Conservation (phyloP, 495 filamentous ascomycete genomes). For the Hyaloscypha bicolor region DNA sequence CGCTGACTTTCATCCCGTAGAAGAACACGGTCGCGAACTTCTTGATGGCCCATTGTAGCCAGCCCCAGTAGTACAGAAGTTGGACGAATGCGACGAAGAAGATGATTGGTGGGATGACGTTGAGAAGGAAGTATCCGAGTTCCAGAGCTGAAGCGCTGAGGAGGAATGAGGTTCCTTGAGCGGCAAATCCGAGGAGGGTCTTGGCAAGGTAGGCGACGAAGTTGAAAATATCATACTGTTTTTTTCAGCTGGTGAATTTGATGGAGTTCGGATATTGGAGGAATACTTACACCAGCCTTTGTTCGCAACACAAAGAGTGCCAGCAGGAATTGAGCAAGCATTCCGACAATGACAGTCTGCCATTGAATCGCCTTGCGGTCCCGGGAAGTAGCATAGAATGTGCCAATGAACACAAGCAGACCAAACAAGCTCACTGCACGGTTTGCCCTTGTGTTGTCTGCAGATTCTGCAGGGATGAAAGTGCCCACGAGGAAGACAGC, state of each 20-base stretch:
- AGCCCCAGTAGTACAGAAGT: slow-evolving; percentile 73
- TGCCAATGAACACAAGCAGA: slow-evolving; percentile 67
- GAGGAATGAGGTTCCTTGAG: slow-evolving; percentile 70
- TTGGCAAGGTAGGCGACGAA: slow-evolving; percentile 76
- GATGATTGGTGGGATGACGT: slow-evolving; percentile 80
- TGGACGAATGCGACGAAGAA: slow-evolving; percentile 92
- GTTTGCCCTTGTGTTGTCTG: slow-evolving; percentile 76
- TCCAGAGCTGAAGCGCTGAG: slow-evolving; percentile 42
- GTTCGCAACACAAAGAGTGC: slow-evolving; percentile 86
- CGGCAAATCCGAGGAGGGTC: slow-evolving; percentile 70
- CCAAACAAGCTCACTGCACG: slow-evolving; percentile 83
- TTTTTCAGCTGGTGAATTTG: background rate
- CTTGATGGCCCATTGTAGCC: slow-evolving; percentile 83
- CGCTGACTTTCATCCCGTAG: slow-evolving; percentile 87
- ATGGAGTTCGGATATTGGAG: background rate
- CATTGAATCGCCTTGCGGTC: slow-evolving; percentile 72
- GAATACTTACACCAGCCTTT: slow-evolving; percentile 53
- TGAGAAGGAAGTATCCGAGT: slow-evolving; percentile 60
- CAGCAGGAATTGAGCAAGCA: slow-evolving; percentile 85
- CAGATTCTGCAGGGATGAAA: slow-evolving; percentile 68
- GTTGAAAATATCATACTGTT: slow-evolving; percentile 77
- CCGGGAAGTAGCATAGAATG: slow-evolving; percentile 69
- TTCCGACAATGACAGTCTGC: slow-evolving; percentile 88
- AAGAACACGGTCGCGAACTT: slow-evolving; percentile 92
- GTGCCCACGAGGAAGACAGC: slow-evolving; percentile 73